Conservation (phyloP, 495 filamentous ascomycete genomes). For the Pyrenula massariospora region DNA sequence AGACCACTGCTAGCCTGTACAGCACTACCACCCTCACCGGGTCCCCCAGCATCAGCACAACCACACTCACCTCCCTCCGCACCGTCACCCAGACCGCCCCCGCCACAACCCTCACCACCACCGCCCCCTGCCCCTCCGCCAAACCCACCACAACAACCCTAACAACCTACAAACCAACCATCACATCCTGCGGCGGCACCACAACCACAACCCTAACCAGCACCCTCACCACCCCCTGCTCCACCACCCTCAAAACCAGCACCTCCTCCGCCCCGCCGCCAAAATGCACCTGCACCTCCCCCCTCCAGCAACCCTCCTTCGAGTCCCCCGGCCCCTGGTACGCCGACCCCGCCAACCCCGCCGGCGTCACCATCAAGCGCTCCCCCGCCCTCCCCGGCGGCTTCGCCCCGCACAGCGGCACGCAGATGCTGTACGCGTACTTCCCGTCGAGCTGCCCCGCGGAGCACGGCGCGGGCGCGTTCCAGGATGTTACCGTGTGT, state of each 20-base stretch:
- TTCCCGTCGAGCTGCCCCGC: background rate
- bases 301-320: background rate
- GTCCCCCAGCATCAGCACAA: constrained; percentile 50
- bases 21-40: constrained; percentile 20
- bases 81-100: constrained; percentile 4
- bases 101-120: background rate
- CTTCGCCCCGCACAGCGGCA: background rate
- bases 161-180: background rate
- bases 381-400: background rate
- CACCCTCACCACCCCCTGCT: background rate
- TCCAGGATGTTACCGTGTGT: background rate
- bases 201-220: background rate
- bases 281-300: background rate
- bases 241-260: background rate
- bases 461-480: background rate
- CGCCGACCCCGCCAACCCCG: background rate
- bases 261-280: background rate
- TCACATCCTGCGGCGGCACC: background rate
- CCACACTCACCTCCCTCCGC: constrained; percentile 27
- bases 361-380: background rate
- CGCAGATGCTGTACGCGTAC: background rate
- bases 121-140: background rate
- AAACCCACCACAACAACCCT: constrained; percentile 5
- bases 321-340: background rate
- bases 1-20: background rate